Base-by-base conservation (phyloP, 306 rosid species). In the Cicer yamashitae region DNA sequence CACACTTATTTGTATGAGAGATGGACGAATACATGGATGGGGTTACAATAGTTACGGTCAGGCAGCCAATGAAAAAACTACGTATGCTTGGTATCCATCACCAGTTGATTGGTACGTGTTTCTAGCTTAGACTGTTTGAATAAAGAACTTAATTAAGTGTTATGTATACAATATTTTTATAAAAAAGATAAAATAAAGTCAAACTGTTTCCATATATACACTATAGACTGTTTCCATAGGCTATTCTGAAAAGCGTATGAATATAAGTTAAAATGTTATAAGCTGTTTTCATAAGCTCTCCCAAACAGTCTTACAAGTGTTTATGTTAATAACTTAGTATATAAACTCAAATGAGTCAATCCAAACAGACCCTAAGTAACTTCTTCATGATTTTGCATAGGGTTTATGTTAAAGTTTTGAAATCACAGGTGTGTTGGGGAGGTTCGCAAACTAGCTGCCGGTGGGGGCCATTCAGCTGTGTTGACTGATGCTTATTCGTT, bases 381-480 rank as follows among this genome's bases (percentile, higher is more conserved):
- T 82, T 66, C 51, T 61, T 47, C 48, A 17, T 22, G 45, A 46
- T 71, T 30, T 30, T 37, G n/a, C 73, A 7, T 41, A 25, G 72
- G 60, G 9, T 65, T 60, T 82, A 53, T 75, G 74, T 40, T 74
- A 67, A 85, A 71, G 70, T 53, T 63, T 57, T 52, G 46, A 40
- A 10, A 45, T 62, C 75, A 41, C 83, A 94, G 98, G 91, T 94
- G 98, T 18, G 90, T 94, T 50, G 98, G 98, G 71, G 94, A 87
- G 80, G 96, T 94, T 48, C 87, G 94, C 43, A 94, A 94, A 87
- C 87, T 94, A 75, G 97, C 94, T 59, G 98, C 98, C 65, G 98
- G 98, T 60, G 97, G 98, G 44, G 98, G 98, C 41, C 97, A 94
- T 87, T 94, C 98, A 37, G 97, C 97, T 45, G 97, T 90, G 75